Evolutionary conservation across 306 rosid species (phyloP).

Genomic region (Spatholobus suberectus): DNA sequence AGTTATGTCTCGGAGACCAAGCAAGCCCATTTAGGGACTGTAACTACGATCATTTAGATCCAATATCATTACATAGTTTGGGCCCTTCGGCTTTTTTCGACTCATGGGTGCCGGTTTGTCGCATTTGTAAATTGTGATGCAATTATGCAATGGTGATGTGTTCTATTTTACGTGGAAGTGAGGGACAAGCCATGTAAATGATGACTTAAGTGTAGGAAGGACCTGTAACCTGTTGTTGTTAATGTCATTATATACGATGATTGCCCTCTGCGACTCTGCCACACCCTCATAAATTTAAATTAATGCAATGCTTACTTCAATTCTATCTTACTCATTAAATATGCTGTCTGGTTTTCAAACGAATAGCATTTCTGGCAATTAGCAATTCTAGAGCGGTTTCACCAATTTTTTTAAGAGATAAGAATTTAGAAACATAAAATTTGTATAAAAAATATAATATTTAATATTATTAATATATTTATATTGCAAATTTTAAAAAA

Average conservation of each 20-base stretch:
- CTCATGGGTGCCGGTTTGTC: neutral
- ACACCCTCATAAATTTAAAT: neutral
- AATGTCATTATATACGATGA: conserved; percentile 7
- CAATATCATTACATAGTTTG: too few species aligned
- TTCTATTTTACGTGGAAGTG: neutral
- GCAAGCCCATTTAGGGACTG: too few species aligned
- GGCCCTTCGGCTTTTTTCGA: too few species aligned
- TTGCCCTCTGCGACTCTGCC: conserved; percentile 1
- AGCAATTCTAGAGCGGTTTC: neutral
- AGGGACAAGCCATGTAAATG: neutral
- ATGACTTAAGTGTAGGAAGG: neutral
- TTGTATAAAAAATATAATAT: too few species aligned
- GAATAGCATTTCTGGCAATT: neutral
- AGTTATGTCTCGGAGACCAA: too few species aligned
- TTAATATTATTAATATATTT: too few species aligned
- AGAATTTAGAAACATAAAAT: neutral
- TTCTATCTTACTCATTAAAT: neutral
- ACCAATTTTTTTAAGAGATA: too few species aligned
- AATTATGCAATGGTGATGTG: neutral
- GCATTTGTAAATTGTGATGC: neutral
- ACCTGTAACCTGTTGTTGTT: neutral
- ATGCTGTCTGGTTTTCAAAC: neutral
- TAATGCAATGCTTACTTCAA: neutral
- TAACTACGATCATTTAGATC: too few species aligned
- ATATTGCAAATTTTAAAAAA: too few species aligned